Evolutionary conservation across 352 stramenopile genomes (phyloP).

Genomic region (Phytophthora tentaculata): DNA sequence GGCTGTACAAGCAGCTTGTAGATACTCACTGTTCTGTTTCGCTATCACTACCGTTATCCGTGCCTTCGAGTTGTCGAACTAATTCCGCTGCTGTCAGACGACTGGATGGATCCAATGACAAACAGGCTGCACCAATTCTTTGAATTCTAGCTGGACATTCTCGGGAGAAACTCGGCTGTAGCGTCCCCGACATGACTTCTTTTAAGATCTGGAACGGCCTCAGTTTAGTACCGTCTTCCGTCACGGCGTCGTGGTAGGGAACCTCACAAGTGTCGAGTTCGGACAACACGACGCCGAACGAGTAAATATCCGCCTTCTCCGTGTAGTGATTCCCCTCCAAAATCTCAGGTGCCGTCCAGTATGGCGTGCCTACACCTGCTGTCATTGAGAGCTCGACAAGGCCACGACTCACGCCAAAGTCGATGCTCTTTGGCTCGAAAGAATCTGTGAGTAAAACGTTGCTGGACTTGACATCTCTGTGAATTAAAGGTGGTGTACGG

Average conservation of each 20-base stretch:
- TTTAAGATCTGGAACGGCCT: slow-evolving; percentile 6
- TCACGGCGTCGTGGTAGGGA: slow-evolving; percentile 35
- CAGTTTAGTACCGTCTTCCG: slow-evolving; percentile 5
- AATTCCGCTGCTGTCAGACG: not conserved
- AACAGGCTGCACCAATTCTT: not conserved
- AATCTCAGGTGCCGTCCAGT: slow-evolving; percentile 85
- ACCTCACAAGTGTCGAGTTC: slow-evolving; percentile 48
- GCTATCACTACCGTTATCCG: not conserved
- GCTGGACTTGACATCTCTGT: slow-evolving; percentile 39
- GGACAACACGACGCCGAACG: slow-evolving; percentile 65
- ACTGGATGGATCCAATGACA: not conserved
- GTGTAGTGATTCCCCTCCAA: slow-evolving; percentile 60
- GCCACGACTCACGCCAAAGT: slow-evolving; percentile 78
- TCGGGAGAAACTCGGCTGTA: slow-evolving; percentile 22
- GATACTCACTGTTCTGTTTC: too few relatives aligned
- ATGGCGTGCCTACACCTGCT: slow-evolving; percentile 78
- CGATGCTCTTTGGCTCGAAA: slow-evolving; percentile 75
- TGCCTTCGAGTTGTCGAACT: not conserved
- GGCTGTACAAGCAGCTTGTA: too few relatives aligned
- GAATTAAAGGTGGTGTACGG: slow-evolving; percentile 36
- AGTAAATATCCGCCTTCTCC: slow-evolving; percentile 74
- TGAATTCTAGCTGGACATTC: slow-evolving; percentile 4
- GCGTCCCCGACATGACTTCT: not conserved
- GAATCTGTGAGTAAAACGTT: slow-evolving; percentile 81
- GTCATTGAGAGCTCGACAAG: slow-evolving; percentile 42